Conservation (phyloP, 768 basidiomycete genomes). For the Pisolithus orientalis region DNA sequence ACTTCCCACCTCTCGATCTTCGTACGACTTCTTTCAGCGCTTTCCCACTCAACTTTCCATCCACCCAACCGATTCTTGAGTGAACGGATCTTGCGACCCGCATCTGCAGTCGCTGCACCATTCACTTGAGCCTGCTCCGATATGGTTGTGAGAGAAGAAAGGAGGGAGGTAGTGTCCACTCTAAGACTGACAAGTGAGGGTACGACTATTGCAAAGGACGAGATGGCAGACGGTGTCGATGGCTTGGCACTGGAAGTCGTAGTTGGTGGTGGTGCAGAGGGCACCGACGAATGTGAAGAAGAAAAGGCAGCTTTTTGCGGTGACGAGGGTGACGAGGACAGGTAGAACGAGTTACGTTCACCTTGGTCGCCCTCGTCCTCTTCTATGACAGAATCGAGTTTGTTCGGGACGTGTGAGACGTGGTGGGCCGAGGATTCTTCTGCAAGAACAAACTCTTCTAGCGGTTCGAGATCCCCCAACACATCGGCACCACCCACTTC, state of each 20-base stretch:
- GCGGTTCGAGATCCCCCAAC: slow-evolving; percentile 60
- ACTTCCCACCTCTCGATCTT: slow-evolving; percentile 81
- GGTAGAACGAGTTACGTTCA: slow-evolving; percentile 38
- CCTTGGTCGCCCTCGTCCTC: slow-evolving; percentile 39
- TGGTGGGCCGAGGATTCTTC: slow-evolving; percentile 21
- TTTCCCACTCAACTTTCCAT: slow-evolving; percentile 79
- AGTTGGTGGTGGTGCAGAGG: slow-evolving; percentile 33
- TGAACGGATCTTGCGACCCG: slow-evolving; percentile 80
- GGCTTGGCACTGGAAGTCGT: slow-evolving; percentile 16
- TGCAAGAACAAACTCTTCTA: slow-evolving; percentile 36
- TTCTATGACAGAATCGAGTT: slow-evolving; percentile 34
- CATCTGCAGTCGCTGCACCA: slow-evolving; percentile 77
- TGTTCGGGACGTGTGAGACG: slow-evolving; percentile 20
- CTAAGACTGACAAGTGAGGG: slow-evolving; percentile 68
- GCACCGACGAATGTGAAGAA: slow-evolving; percentile 37
- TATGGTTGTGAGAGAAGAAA: slow-evolving; percentile 66
- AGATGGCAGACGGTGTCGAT: slow-evolving; percentile 21
- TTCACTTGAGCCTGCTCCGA: slow-evolving; percentile 89
- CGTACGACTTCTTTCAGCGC: slow-evolving; percentile 70
- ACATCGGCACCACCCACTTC: slow-evolving; percentile 76
- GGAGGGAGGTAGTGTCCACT: slow-evolving; percentile 66
- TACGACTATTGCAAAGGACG: slow-evolving; percentile 32
- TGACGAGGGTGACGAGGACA: slow-evolving; percentile 34
- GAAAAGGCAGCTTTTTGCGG: slow-evolving; percentile 57
- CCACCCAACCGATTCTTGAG: slow-evolving; percentile 78